A percentile compares a stretch with the other conserved stretches of the same genome.
These are phyloP conservation scores for Sugiyamaella pinicola DNA, from an alignment of 1,139 yeast species.

Conservation along the genomic window DNA sequence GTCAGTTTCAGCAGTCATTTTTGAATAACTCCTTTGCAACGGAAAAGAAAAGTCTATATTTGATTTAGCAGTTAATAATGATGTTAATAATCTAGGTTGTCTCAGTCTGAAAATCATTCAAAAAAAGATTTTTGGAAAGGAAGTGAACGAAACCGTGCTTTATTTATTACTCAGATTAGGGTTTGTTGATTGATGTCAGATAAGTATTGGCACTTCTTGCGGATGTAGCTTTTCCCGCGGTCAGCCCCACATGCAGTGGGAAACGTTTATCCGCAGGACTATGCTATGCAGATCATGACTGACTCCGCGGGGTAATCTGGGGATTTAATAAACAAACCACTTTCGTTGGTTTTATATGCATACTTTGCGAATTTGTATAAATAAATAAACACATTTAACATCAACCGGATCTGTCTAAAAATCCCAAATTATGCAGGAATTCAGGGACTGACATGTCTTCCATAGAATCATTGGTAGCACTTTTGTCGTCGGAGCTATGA, in stretches of 20 bases:
- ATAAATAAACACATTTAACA: not conserved
- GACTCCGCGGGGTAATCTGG: not conserved
- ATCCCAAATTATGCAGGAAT: constrained; percentile 25
- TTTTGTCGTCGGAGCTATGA: constrained; percentile 1
- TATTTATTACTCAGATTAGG: not conserved
- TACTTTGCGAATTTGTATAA: not conserved
- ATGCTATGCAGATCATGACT: no score
- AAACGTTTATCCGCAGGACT: not conserved
- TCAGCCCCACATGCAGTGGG: not conserved
- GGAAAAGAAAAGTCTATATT: not conserved
- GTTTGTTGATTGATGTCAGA: not conserved
- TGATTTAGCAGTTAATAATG: not conserved
- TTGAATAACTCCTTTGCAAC: not conserved
- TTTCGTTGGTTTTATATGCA: not conserved
- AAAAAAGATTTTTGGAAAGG: not conserved
- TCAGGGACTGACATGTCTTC: constrained; percentile 23
- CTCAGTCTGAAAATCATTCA: constrained; percentile 1
- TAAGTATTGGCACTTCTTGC: not conserved
- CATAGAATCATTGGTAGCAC: not conserved
- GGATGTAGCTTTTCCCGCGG: not conserved
- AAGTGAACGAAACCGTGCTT: not conserved
- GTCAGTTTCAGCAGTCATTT: constrained; percentile 7
- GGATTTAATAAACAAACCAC: not conserved
- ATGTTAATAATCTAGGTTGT: not conserved
- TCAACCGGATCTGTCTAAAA: constrained; percentile 15